Percentiles rank a stretch among this genome's conserved stretches.
Conservation (phyloP, 2,329 filamentous ascomycete genomes). For the Colletotrichum phormii region DNA sequence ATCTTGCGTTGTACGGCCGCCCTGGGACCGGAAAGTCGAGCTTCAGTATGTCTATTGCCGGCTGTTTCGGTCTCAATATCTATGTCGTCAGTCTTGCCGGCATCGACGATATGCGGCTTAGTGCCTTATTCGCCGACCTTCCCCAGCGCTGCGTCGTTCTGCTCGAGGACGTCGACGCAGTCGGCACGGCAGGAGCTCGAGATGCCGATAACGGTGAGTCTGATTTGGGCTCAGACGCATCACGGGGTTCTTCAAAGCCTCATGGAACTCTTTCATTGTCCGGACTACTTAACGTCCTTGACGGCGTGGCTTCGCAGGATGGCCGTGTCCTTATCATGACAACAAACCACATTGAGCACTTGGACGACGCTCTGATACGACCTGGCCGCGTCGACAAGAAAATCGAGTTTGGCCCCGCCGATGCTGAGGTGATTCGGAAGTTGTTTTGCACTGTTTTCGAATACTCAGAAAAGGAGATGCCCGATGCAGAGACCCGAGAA, state of each 20-base stretch:
- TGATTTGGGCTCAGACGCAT: neutral
- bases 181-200: constrained; percentile 18
- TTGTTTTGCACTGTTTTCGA: neutral
- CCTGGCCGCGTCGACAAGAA: constrained; percentile 68
- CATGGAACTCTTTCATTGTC: constrained; percentile 30
- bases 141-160: constrained; percentile 51
- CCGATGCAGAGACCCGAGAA: neutral
- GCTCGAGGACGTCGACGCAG: constrained; percentile 53
- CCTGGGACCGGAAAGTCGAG: constrained; percentile 54
- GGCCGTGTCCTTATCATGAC: constrained; percentile 42
- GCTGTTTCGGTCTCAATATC: constrained; percentile 49
- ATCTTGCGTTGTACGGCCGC: constrained; percentile 52
- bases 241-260: neutral
- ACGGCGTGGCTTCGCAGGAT: constrained; percentile 39
- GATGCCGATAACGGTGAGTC: neutral
- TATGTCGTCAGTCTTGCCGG: constrained; percentile 49
- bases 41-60: constrained; percentile 50
- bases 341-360: constrained; percentile 41
- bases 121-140: constrained; percentile 46
- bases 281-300: constrained; percentile 41
- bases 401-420: constrained; percentile 48
- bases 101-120: constrained; percentile 43
- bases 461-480: neutral
- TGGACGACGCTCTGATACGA: constrained; percentile 40
- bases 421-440: neutral